Evolutionary conservation across 176 grass and related monocot species (phyloP), one percentile per base, ranked within the genome.

Genomic region (Raddia guianensis): DNA sequence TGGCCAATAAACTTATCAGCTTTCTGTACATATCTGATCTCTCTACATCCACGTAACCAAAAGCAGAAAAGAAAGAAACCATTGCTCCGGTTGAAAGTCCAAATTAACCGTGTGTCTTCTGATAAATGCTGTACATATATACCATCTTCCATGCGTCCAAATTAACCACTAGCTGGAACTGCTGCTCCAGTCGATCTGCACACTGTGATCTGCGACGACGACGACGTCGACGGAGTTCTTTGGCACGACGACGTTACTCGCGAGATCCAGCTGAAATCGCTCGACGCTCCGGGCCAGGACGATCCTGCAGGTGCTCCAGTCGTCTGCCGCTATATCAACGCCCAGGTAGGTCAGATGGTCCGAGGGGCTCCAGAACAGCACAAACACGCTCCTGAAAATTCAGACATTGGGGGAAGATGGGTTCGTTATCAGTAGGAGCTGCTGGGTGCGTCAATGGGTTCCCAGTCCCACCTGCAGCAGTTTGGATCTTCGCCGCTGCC

Each of bases 251-350:
- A 62, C 51, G 73, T 70, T 47, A 16, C 72, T 70, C n/a, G 35
- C 11, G 9, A 82, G 71, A 34, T 32, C 18, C 63, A 3, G 45
- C 53, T 15, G 54, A 54, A 72, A 51, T 32, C 58, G 14, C 61
- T 74, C 51, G 8, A 46, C 68, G 1, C 86, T 74, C 3, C 1
- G 52, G 10, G n/a, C 34, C 44, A 84, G 16, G 68, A 88, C 86
- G 3, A 88, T 88, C 19, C 86, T 88, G 70, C 86, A 88, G 62
- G 52, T 88, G 69, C 86, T 88, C 86, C 81, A 88, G 61, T 88
- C 75, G 3, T 88, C 86, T 13, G 86, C 75, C 6, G 11, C 68
- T 1, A 88, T 54, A 6, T 74, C 20, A 15, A 84, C 75, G 34
- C 86, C 75, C 52, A 88, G 66, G 53, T 88, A 88, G 15, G 75